Conservation (phyloP, 1,284 basidiomycete genomes). For the Puccinia coronata region DNA sequence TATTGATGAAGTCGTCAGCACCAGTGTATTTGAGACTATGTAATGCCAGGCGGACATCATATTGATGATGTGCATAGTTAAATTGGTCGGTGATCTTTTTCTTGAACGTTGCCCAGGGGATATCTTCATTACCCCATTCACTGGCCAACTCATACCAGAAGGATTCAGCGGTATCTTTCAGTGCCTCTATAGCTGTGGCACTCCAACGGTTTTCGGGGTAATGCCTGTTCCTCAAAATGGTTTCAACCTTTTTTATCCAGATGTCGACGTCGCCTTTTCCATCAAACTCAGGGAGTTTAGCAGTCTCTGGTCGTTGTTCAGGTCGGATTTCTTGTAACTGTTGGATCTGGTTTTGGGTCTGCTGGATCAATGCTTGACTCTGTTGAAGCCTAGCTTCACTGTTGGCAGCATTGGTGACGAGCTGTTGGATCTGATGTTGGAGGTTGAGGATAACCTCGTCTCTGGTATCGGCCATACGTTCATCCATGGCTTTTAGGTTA, state of each 20-base stretch:
- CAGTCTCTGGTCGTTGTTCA: no score
- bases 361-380: no score
- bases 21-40: background rate
- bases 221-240: background rate
- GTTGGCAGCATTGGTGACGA: no score
- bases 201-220: slow-evolving; percentile 14
- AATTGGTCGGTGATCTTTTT: background rate
- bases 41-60: no score
- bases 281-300: background rate
- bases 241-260: slow-evolving; percentile 28
- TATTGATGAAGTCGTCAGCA: slow-evolving; percentile 11
- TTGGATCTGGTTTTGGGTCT: background rate
- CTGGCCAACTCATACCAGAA: slow-evolving; percentile 12
- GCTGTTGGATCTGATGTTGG: background rate
- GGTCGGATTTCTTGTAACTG: no score
- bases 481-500: no score
- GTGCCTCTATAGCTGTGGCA: background rate
- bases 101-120: background rate
- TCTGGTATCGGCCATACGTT: background rate
- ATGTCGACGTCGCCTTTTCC: slow-evolving; percentile 16
- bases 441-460: slow-evolving; percentile 1
- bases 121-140: background rate
- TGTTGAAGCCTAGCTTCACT: no score
- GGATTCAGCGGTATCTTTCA: background rate
- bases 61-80: no score